Evolutionary conservation across 305 asterid species (phyloP).

Genomic region (Rubia occidens): DNA sequence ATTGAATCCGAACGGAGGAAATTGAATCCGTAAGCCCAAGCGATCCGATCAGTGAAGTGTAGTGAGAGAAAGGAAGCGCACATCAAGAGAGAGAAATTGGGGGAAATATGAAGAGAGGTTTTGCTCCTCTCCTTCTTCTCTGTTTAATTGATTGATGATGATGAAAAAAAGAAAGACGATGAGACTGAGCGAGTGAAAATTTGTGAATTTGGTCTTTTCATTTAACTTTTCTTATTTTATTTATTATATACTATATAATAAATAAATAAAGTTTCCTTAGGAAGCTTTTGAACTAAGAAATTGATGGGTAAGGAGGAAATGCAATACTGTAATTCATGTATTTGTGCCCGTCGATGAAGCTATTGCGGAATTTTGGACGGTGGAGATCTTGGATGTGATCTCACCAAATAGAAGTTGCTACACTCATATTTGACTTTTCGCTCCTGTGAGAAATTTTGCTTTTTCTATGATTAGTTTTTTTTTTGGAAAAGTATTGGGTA

Average conservation of each 20-base stretch:
- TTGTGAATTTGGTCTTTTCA: not conserved
- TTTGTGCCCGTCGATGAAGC: slow-evolving; percentile 22
- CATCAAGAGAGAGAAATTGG: slow-evolving; percentile 11
- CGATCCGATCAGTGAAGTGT: slow-evolving; percentile 30
- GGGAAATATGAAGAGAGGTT: slow-evolving; percentile 22
- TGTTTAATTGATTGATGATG: not conserved
- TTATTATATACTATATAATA: not conserved
- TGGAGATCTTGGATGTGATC: slow-evolving; percentile 4
- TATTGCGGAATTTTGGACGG: slow-evolving; percentile 18
- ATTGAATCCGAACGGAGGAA: slow-evolving; percentile 15
- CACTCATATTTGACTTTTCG: not conserved
- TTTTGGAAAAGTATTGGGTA: no score
- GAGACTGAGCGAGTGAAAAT: slow-evolving; percentile 12
- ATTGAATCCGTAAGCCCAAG: slow-evolving; percentile 23
- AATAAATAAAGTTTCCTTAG: not conserved
- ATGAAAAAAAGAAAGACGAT: no score
- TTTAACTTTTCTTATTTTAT: not conserved
- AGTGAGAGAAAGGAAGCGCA: slow-evolving; percentile 13
- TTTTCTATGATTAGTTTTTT: no score
- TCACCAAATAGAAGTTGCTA: not conserved
- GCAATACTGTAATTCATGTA: slow-evolving; percentile 12
- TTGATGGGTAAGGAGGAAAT: not conserved
- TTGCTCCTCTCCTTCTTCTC: slow-evolving; percentile 33
- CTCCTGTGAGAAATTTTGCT: no score
- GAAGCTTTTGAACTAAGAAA: slow-evolving; percentile 20